phyloP scores from a whole-genome alignment of 129 eudicot species.

The Flaveria ramosissima region DNA sequence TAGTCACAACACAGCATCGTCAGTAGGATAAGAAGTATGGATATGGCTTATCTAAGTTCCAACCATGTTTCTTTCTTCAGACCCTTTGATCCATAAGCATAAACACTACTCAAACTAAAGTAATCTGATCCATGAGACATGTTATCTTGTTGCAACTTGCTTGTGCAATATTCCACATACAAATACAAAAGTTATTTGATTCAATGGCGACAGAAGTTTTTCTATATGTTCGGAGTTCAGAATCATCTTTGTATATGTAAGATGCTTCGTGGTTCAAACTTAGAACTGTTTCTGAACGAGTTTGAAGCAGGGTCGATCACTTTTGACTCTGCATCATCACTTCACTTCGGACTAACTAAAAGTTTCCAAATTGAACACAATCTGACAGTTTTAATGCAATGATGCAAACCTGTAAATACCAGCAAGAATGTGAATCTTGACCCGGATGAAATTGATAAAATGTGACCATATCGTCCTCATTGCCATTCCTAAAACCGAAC shows the following conservation, averaged over 20 bases:
- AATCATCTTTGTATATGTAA: slow-evolving; percentile 43
- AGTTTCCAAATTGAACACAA: too few species aligned
- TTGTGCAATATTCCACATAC: too few species aligned
- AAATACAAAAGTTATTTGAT: slow-evolving; percentile 67
- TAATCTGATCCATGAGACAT: too few species aligned
- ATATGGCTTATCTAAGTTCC: too few species aligned
- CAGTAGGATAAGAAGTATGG: too few species aligned
- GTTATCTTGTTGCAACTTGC: too few species aligned
- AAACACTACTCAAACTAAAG: too few species aligned
- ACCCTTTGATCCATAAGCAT: too few species aligned
- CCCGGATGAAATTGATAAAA: slow-evolving; percentile 45
- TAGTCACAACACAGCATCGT: neutral
- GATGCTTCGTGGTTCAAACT: slow-evolving; percentile 83
- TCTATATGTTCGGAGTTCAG: slow-evolving; percentile 59
- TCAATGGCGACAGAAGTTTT: slow-evolving; percentile 64
- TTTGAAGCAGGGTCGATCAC: slow-evolving; percentile 64
- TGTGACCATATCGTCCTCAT: slow-evolving; percentile 60
- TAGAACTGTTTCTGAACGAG: slow-evolving; percentile 63
- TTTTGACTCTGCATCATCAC: slow-evolving; percentile 45
- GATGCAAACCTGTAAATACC: slow-evolving; percentile 54
- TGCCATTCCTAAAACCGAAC: slow-evolving; percentile 4
- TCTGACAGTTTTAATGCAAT: too few species aligned
- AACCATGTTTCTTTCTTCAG: too few species aligned
- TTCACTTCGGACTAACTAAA: too few species aligned
- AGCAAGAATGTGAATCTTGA: slow-evolving; percentile 71